These are phyloP conservation scores for Stephania japonica DNA, from an alignment of 164 flowering plant genomes.

Conservation along the genomic window DNA sequence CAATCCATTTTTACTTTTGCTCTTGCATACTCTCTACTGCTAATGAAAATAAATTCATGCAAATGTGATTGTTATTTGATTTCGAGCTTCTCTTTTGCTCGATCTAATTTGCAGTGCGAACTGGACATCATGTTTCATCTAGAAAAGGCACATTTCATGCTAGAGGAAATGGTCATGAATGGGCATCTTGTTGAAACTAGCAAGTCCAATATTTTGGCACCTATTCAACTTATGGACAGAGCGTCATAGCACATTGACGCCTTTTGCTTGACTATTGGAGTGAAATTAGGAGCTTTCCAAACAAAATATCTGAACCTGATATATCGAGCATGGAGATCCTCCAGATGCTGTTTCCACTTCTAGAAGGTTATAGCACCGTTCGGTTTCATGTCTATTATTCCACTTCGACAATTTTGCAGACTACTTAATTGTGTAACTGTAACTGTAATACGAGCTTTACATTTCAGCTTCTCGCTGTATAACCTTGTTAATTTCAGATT, in stretches of 20 bases:
- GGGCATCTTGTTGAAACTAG: slow-evolving; percentile 93
- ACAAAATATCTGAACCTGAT: neutral
- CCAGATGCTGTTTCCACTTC: neutral
- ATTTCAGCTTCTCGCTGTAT: no score
- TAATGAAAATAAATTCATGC: neutral
- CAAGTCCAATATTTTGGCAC: slow-evolving; percentile 74
- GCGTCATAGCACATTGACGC: slow-evolving; percentile 30
- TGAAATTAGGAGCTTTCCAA: neutral
- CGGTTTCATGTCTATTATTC: no score
- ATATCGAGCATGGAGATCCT: no score
- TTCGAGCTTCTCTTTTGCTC: neutral
- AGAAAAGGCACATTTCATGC: slow-evolving; percentile 98
- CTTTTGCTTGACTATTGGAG: neutral
- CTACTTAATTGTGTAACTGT: no score
- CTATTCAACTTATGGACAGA: slow-evolving; percentile 91
- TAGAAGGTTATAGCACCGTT: no score
- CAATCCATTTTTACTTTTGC: neutral
- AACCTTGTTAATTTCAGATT: no score
- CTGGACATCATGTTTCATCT: slow-evolving; percentile 98
- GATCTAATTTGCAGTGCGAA: slow-evolving; percentile 61
- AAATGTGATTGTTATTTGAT: neutral
- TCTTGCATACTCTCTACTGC: neutral
- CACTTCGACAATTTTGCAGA: no score
- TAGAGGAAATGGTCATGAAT: slow-evolving; percentile 99
- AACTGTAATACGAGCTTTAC: no score